Evolutionary conservation across 805 yeast species (phyloP).

Genomic region (Yarrowia yakushimensis): DNA sequence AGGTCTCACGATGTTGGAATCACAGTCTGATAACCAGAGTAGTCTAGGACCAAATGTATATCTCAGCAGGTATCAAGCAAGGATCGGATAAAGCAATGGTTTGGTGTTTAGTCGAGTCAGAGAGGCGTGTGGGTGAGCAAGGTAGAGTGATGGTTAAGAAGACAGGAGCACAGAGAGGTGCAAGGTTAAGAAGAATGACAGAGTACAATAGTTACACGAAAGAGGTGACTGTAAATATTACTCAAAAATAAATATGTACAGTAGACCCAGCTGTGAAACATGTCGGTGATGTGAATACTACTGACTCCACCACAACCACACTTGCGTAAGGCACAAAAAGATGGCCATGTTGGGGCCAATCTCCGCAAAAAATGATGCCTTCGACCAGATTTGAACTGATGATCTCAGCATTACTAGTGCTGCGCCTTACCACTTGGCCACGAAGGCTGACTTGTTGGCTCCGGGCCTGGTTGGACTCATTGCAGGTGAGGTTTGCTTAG

Average conservation of each 20-base stretch:
- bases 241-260: neutral
- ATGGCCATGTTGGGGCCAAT: too few relatives aligned
- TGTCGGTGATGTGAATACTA: too few relatives aligned
- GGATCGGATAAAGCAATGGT: neutral
- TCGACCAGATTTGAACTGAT: conserved; percentile 18
- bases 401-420: conserved; percentile 17
- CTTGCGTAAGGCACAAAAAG: too few relatives aligned
- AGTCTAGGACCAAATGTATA: neutral
- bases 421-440: conserved; percentile 18
- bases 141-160: neutral
- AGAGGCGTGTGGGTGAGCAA: neutral
- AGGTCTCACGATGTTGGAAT: neutral
- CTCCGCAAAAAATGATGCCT: neutral
- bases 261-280: too few relatives aligned
- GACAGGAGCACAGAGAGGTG: neutral
- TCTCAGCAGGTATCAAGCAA: neutral
- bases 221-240: too few relatives aligned
- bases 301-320: too few relatives aligned
- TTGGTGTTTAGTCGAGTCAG: neutral
- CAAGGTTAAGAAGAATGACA: too few relatives aligned
- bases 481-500: neutral
- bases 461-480: neutral
- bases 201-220: too few relatives aligned
- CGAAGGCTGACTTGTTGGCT: neutral
- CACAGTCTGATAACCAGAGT: neutral